Evolutionary conservation across 2,329 filamentous ascomycete genomes (phyloP), one percentile per base, ranked within the genome.

Genomic region (Gnomoniopsis smithogilvyi): DNA sequence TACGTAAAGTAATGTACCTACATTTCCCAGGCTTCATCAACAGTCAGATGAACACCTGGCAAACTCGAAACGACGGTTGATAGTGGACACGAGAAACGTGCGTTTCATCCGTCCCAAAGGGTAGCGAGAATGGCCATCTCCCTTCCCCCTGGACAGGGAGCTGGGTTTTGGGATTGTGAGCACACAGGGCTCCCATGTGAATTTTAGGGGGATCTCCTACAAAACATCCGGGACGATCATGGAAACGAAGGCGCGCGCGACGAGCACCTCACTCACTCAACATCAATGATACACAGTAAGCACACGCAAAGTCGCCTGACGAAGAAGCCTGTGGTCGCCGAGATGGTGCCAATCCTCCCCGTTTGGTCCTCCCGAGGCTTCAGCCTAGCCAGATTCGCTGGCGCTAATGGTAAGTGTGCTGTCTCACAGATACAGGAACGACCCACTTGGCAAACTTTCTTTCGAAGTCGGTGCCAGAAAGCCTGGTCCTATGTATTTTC

Each of bases 11-110:
- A 24, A 17, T 33, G 14, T 26, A n/a, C 14, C 17, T 54, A 43
- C 33, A 33, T 38, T 19, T 21, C 26, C 41, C 6, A 43, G 19
- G 19, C 45, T 12, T 22, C 24, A n/a, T 53, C 48, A 38, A 34
- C 47, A 30, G n/a, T 22, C 49, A 47, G 41, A 21, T 19, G 30
- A 53, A 46, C 38, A 26, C 60, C 52, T n/a, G 26, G 15, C 26
- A 21, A 8, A 50, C 43, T 59, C 56, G 60, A 62, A 62, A 62
- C 60, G 41, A 19, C 56, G 56, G 47, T 33, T 43, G 41, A 19
- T 19, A 33, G 48, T 59, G 60, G 60, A 62, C 60, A 62, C 60
- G 60, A 62, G 60, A 62, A 59, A 59, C 58, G 60, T 41, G 56
- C 55, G 60, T 62, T 59, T 59, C 56, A 62, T 59, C 41, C 36